Evolutionary conservation across 2,329 filamentous ascomycete genomes (phyloP).

Genomic region (Bipolaris gigantea): DNA sequence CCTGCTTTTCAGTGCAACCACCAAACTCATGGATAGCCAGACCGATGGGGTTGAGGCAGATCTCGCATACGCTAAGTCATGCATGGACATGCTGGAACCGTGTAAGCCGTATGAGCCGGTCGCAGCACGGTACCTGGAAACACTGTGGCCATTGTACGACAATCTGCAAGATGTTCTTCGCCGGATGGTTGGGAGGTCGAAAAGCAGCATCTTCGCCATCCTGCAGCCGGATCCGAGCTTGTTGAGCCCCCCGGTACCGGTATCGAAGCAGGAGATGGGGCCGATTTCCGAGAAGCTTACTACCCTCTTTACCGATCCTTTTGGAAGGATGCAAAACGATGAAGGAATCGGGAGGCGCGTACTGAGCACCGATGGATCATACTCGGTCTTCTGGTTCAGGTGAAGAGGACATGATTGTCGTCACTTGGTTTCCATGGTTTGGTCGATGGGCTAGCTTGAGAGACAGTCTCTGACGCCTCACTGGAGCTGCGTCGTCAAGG

Average conservation of each 20-base stretch:
- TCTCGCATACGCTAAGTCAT: slow-evolving; percentile 38
- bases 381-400: slow-evolving; percentile 41
- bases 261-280: slow-evolving; percentile 39
- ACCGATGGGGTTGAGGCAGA: slow-evolving; percentile 37
- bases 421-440: background rate
- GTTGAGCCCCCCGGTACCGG: slow-evolving; percentile 32
- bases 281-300: slow-evolving; percentile 43
- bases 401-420: slow-evolving; percentile 17
- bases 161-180: slow-evolving; percentile 38
- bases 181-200: slow-evolving; percentile 34
- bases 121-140: slow-evolving; percentile 37
- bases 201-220: slow-evolving; percentile 42
- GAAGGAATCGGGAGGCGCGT: slow-evolving; percentile 34
- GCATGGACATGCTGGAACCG: slow-evolving; percentile 42
- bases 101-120: slow-evolving; percentile 39
- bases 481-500: background rate
- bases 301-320: slow-evolving; percentile 40
- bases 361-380: slow-evolving; percentile 39
- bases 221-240: slow-evolving; percentile 30
- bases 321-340: slow-evolving; percentile 38
- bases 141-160: slow-evolving; percentile 42
- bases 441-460: background rate
- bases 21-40: slow-evolving; percentile 39
- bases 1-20: slow-evolving; percentile 40
- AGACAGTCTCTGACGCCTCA: background rate